Evolutionary conservation across 345 rosid genomes (phyloP).

Genomic region (Atalantia buxifolia): DNA sequence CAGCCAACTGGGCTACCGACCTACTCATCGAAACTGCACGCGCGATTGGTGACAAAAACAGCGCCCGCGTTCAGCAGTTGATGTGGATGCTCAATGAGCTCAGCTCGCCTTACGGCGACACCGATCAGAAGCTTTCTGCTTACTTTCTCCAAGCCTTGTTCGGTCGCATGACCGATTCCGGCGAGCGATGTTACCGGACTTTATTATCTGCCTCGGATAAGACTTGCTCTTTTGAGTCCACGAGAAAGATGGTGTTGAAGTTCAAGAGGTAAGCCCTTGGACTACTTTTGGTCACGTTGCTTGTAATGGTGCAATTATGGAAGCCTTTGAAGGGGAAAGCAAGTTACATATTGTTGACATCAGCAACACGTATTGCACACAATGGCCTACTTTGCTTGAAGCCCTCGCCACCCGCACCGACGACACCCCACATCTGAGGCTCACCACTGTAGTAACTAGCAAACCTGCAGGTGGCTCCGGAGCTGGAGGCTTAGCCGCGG

Average conservation of each 20-base stretch:
- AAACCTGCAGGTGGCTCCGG: slow-evolving; percentile 25
- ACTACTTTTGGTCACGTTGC: slow-evolving; percentile 97
- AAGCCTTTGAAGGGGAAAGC: slow-evolving; percentile 78
- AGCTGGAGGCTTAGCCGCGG: slow-evolving; percentile 34
- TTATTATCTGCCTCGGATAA: slow-evolving; percentile 65
- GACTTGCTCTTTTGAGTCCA: slow-evolving; percentile 74
- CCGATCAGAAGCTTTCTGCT: slow-evolving; percentile 73
- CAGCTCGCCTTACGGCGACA: slow-evolving; percentile 84
- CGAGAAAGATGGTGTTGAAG: slow-evolving; percentile 70
- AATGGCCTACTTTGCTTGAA: slow-evolving; percentile 97
- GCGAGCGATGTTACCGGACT: slow-evolving; percentile 60
- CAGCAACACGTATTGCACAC: slow-evolving; percentile 91
- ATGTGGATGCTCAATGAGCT: slow-evolving; percentile 95
- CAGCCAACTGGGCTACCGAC: slow-evolving; percentile 70
- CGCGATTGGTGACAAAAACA: slow-evolving; percentile 60
- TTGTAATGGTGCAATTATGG: slow-evolving; percentile 87
- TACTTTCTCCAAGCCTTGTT: slow-evolving; percentile 90
- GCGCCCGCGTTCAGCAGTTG: slow-evolving; percentile 66
- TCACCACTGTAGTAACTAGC: slow-evolving; percentile 58
- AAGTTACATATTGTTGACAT: slow-evolving; percentile 84
- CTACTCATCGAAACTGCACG: slow-evolving; percentile 71
- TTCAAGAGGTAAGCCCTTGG: slow-evolving; percentile 99
- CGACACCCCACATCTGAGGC: slow-evolving; percentile 78
- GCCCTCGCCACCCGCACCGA: slow-evolving; percentile 93
- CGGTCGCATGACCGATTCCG: slow-evolving; percentile 81